A percentile compares a stretch with the other conserved stretches of the same genome.
These are phyloP conservation scores for Penicillium sp. DNA, from an alignment of 2,329 filamentous ascomycete species.

Conservation along the genomic window DNA sequence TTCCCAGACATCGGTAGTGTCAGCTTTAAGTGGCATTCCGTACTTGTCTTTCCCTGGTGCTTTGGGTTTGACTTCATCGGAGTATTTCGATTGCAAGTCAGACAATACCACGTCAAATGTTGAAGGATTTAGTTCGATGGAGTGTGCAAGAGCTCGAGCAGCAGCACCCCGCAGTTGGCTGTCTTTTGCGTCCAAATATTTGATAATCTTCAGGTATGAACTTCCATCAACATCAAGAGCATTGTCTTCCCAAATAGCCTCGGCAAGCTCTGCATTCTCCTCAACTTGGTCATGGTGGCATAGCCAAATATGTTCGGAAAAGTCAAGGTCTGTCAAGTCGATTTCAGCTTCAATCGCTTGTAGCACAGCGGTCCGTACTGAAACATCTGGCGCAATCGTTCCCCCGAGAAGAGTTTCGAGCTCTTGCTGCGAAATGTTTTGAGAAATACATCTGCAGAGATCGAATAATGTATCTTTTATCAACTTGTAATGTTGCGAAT, in stretches of 20 bases:
- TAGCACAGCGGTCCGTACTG: constrained; percentile 78
- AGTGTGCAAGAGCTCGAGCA: constrained; percentile 74
- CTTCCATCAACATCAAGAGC: constrained; percentile 66
- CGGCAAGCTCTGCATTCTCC: constrained; percentile 78
- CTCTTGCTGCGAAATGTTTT: constrained; percentile 71
- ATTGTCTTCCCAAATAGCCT: constrained; percentile 93
- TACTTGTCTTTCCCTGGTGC: constrained; percentile 84
- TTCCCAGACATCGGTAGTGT: constrained; percentile 87
- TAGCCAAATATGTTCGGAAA: constrained; percentile 89
- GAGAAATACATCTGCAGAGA: constrained; percentile 76
- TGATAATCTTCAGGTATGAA: constrained; percentile 64
- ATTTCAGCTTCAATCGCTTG: constrained; percentile 89
- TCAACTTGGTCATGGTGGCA: constrained; percentile 85
- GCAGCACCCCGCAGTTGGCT: constrained; percentile 78
- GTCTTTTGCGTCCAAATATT: constrained; percentile 77
- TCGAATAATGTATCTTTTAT: constrained; percentile 91
- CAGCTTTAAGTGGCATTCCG: constrained; percentile 88
- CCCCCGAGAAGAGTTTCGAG: constrained; percentile 73
- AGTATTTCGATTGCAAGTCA: constrained; percentile 67
- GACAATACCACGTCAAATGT: constrained; percentile 61
- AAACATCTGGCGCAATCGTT: constrained; percentile 70
- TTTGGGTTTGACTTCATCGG: constrained; percentile 74
- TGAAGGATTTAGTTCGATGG: constrained; percentile 58
- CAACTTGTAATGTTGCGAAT: constrained; percentile 89
- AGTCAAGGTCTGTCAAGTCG: constrained; percentile 80